Evolutionary conservation across 495 filamentous ascomycete species (phyloP), one percentile per base, ranked within the genome.

Genomic region (Achaetomiella virescens): DNA sequence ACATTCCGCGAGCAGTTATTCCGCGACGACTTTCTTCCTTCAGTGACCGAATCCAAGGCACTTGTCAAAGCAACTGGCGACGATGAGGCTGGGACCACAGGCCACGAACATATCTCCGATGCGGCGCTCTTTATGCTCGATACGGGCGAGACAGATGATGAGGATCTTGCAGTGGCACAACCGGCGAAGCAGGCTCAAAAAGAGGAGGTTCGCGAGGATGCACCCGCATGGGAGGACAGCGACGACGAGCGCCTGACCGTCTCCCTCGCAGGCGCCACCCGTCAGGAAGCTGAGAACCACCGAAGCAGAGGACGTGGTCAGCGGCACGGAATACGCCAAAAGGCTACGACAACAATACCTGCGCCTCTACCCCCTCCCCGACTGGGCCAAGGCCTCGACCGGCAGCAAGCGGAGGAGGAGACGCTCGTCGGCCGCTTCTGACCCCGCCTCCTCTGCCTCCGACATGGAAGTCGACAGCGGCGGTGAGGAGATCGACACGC

Each of bases 201-300:
- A 46, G 48, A 51, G 11, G 14, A 22, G 14, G 64, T 66, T 2
- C 65, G 67, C 22, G 66, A 72, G 11, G 69, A 69, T 1, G 62
- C 68, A 52, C 72, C 88, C 11, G 86, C 88, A 14, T 98, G 93
- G 93, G 82, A 90, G 60, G 93, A 98, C 72, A 96, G 91, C 70
- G 93, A 97, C 61, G 93, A 98, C 62, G 93, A 98, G 65, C 81
- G 86, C 37, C 73, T 96, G 48, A 81, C 81, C 18, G 76, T 98
- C 44, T 96, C 91, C 3, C 79, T 98, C 12, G 87, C 87, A 10
- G 77, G 83, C 38, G 81, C 84, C 40, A 78, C 79, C 18, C 80
- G 85, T 95, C 63, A 79, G 92, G 44, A 97, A 97, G 67, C 75
- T 97, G 45, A 81, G 93, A 36, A 71, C 81, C 8, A 79, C 82